Base-by-base conservation (phyloP, 176 grass and related monocot genomes). In the Aegilops longissima region DNA sequence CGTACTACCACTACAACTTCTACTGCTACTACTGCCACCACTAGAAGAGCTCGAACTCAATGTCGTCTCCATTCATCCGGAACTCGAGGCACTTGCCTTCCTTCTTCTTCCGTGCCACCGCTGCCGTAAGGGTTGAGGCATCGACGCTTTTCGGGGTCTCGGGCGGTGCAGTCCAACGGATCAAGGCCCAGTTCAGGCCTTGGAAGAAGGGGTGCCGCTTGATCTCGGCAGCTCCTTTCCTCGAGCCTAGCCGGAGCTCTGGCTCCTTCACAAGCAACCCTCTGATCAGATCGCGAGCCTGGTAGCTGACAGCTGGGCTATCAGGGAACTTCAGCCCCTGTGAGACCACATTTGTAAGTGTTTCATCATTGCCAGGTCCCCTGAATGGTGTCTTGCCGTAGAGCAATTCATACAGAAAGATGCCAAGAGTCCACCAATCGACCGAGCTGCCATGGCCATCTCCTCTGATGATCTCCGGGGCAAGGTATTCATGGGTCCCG, bases 381-480 rank as follows among this genome's bases (percentile, higher is more conserved):
- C 73, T 96, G 63, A 98, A 98, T 17, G 97, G 94, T 30, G 97
- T 98, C 61, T 79, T 90, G 2, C 97, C 93, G 47, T 92, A 98
- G 36, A 94, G 87, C 63, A 96, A 66, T 76, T 98, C 97, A 24
- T 96, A 98, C 11, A 98, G 89, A 63, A 98, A 94, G 73, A 98
- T 94, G 18, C 97, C 97, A 34, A 98, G 93, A 39, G 94, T 98
- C 97, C 97, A 98, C 97, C 97, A 96, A 72, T 96, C 97, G 2
- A 98, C 97, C 2, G 97, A 95, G 86, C 93, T 98, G 30, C 97
- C 97, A 88, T 96, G 97, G 51, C 97, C 97, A 76, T 96, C 97
- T 84, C 97, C 97, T 92, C 93, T 86, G 68, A 98, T 94, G 75
- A 98, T 98, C 89, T 98, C 94, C 0, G 97, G 97, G 27, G 97